A percentile compares a stretch with the other conserved stretches of the same genome.
Conservation (phyloP, 768 basidiomycete species). For the Cystofilobasidium macerans region DNA sequence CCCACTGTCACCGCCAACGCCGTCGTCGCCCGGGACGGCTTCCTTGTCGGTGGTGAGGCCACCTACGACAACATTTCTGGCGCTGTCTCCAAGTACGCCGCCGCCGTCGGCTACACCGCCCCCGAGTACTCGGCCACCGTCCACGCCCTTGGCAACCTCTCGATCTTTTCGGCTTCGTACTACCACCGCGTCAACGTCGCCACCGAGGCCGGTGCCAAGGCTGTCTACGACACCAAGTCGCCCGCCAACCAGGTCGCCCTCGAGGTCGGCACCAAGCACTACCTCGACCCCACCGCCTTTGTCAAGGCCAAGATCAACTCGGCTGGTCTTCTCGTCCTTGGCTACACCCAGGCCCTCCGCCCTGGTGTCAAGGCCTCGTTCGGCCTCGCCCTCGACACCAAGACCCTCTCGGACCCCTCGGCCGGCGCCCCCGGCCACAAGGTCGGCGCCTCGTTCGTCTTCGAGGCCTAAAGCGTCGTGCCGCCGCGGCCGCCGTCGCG, state of each 20-base stretch:
- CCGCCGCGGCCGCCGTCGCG: not conserved
- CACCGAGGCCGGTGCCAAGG: constrained; percentile 74
- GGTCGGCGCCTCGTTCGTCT: constrained; percentile 42
- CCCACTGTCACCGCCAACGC: constrained; percentile 95
- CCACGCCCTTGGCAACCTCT: constrained; percentile 88
- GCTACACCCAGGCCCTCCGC: constrained; percentile 78
- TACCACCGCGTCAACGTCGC: constrained; percentile 89
- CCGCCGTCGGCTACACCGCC: constrained; percentile 87
- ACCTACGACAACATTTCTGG: constrained; percentile 94
- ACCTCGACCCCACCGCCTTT: constrained; percentile 78
- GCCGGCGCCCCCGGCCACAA: constrained; percentile 39
- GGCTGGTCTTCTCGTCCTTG: constrained; percentile 74
- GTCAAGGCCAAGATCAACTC: constrained; percentile 99
- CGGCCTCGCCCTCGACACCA: constrained; percentile 90
- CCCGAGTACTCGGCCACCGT: constrained; percentile 80
- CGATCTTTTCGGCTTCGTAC: constrained; percentile 88
- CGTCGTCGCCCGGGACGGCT: constrained; percentile 89
- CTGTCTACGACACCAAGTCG: constrained; percentile 86
- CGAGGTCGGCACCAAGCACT: constrained; percentile 90
- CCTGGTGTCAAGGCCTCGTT: constrained; percentile 86
- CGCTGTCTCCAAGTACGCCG: constrained; percentile 78
- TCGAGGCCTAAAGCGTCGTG: constrained; percentile 28
- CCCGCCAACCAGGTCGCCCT: constrained; percentile 74
- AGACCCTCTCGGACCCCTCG: constrained; percentile 48
- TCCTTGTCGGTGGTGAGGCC: constrained; percentile 92